Conservation (phyloP, 176 grass and related monocot species). For the Themeda triandra region DNA sequence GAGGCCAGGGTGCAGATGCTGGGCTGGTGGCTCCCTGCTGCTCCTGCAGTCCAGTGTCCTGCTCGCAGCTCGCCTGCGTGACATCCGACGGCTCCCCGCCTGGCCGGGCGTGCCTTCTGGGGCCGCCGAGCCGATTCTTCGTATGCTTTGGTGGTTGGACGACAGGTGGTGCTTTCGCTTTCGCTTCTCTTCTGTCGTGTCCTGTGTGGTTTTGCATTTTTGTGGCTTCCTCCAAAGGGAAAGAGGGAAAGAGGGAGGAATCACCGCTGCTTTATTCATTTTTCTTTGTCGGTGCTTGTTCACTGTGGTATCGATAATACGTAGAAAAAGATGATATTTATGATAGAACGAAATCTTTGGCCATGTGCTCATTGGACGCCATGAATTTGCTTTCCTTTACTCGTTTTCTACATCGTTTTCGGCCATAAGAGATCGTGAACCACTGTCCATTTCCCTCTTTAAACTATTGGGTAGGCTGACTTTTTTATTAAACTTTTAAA, state of each 20-base stretch:
- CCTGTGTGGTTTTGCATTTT: constrained; percentile 20
- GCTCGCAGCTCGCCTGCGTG: constrained; percentile 5
- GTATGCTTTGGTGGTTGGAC: background rate
- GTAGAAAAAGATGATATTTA: background rate
- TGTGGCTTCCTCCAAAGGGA: background rate
- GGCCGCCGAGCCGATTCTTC: background rate
- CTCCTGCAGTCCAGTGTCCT: background rate
- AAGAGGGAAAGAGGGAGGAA: background rate
- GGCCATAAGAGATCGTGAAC: background rate
- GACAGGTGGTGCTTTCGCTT: constrained; percentile 30
- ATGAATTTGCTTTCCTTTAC: background rate
- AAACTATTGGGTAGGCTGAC: background rate
- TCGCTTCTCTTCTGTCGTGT: background rate
- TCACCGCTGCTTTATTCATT: background rate
- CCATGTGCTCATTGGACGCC: background rate
- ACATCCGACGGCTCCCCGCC: background rate
- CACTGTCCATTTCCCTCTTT: background rate
- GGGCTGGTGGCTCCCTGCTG: background rate
- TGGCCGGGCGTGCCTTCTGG: background rate
- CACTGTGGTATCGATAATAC: background rate
- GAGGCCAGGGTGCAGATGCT: background rate
- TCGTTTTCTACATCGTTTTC: background rate
- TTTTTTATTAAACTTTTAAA: background rate
- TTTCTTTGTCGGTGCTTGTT: background rate
- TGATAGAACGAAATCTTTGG: background rate